Evolutionary conservation across 106 monocot genomes (phyloP).

Genomic region (Gastrodia elata): DNA sequence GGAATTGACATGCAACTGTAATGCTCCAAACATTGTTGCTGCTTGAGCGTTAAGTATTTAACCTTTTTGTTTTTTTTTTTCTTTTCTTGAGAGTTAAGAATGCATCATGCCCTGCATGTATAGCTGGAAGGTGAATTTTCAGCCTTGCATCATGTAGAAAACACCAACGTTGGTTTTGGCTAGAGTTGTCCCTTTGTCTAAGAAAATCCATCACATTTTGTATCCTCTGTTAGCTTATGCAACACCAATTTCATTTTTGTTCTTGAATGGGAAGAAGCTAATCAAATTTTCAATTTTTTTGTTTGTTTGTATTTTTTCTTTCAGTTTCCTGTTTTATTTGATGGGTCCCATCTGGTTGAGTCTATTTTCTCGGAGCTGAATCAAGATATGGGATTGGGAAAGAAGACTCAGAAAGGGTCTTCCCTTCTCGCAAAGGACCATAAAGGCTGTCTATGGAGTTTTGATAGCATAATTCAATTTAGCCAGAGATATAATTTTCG

Average conservation of each 20-base stretch:
- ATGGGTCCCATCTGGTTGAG: slow-evolving; percentile 6
- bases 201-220: background rate
- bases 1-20: background rate
- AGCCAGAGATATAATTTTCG: slow-evolving; percentile 24
- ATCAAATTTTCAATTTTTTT: background rate
- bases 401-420: slow-evolving; percentile 18
- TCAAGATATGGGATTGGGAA: slow-evolving; percentile 25
- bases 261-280: background rate
- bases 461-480: slow-evolving; percentile 58
- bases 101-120: background rate
- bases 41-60: background rate
- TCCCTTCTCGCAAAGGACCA: slow-evolving; percentile 15
- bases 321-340: slow-evolving; percentile 8
- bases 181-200: background rate
- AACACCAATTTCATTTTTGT: background rate
- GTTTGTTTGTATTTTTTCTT: slow-evolving; percentile 13
- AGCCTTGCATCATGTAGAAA: no score
- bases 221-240: background rate
- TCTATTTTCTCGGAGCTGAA: slow-evolving; percentile 1
- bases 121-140: no score
- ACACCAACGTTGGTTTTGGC: no score
- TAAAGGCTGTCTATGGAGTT: slow-evolving; percentile 56
- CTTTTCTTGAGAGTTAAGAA: background rate
- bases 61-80: background rate
- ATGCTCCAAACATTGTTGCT: background rate